Percentiles rank a stretch among this genome's conserved stretches.
Evolutionary conservation across 805 yeast species (phyloP).

Genomic region (Blastobotrys attinorum): DNA sequence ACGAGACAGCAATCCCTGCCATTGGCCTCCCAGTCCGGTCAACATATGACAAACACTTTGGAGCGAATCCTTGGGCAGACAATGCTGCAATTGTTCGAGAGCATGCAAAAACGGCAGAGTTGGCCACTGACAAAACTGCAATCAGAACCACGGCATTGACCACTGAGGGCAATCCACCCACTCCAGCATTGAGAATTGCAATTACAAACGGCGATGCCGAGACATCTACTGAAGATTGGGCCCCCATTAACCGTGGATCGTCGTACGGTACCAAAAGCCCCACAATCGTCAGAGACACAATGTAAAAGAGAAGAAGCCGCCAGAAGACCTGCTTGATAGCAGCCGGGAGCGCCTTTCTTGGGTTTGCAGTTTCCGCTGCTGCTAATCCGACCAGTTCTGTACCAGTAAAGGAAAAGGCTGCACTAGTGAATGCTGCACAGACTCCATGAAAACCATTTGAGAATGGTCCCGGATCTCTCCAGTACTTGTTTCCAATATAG

Average conservation of each 20-base stretch:
- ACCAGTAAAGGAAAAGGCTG: constrained; percentile 72
- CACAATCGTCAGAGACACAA: constrained; percentile 44
- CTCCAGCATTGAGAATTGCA: constrained; percentile 57
- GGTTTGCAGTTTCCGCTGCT: constrained; percentile 67
- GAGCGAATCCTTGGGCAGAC: constrained; percentile 57
- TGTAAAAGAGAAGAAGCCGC: constrained; percentile 65
- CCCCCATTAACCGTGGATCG: constrained; percentile 39
- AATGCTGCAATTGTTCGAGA: constrained; percentile 60
- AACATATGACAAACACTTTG: constrained; percentile 49
- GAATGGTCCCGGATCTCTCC: constrained; percentile 47
- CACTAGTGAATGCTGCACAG: constrained; percentile 57
- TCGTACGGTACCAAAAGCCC: constrained; percentile 64
- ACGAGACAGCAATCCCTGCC: constrained; percentile 42
- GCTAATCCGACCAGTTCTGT: constrained; percentile 66
- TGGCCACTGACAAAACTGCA: constrained; percentile 64
- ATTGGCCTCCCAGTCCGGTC: constrained; percentile 68
- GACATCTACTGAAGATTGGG: constrained; percentile 45
- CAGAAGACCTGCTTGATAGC: constrained; percentile 77
- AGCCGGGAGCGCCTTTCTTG: constrained; percentile 55
- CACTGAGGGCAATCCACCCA: constrained; percentile 57
- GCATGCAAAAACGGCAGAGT: constrained; percentile 58
- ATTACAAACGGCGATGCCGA: constrained; percentile 65
- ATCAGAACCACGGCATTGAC: constrained; percentile 63
- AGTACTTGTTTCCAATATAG: constrained; percentile 25
- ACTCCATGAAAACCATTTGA: constrained; percentile 62